phyloP scores from a whole-genome alignment of 2,329 filamentous ascomycete species.

The Pezicula neosporulosa region DNA sequence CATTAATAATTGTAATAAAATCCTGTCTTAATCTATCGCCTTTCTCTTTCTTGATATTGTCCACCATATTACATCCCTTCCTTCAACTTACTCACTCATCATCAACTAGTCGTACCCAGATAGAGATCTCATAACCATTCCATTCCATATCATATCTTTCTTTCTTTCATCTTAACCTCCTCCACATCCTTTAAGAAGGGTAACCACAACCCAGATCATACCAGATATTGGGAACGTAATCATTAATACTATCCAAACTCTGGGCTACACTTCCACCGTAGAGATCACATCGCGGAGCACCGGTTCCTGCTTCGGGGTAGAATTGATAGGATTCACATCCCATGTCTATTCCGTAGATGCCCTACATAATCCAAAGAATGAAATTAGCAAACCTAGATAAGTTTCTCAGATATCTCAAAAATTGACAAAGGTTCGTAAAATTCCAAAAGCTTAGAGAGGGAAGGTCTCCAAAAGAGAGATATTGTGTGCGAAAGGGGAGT shows the following conservation, averaged over 20 bases:
- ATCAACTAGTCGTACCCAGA: too few species aligned
- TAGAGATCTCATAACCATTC: too few species aligned
- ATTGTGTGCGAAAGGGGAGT: too few species aligned
- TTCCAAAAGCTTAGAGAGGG: too few species aligned
- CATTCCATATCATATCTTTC: too few species aligned
- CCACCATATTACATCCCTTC: not conserved
- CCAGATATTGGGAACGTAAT: constrained; percentile 17
- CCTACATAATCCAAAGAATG: not conserved
- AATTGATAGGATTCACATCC: constrained; percentile 19
- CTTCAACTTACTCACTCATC: not conserved
- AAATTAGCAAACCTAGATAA: not conserved
- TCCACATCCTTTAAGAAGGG: too few species aligned
- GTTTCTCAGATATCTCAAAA: too few species aligned
- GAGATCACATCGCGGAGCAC: constrained; percentile 18
- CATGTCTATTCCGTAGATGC: constrained; percentile 6
- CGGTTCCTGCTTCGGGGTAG: constrained; percentile 13
- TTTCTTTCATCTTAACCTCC: too few species aligned
- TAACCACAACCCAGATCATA: constrained; percentile 23
- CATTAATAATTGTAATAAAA: not conserved
- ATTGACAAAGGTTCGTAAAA: too few species aligned
- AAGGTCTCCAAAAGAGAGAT: not conserved
- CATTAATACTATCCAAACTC: constrained; percentile 15
- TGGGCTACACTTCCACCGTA: constrained; percentile 21
- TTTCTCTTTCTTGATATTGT: not conserved
- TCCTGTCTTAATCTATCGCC: too few species aligned